A percentile compares a stretch with the other conserved stretches of the same genome.
These are phyloP conservation scores for Pseudopithomyces maydicus DNA, from an alignment of 2,329 filamentous ascomycete genomes.

Conservation along the genomic window DNA sequence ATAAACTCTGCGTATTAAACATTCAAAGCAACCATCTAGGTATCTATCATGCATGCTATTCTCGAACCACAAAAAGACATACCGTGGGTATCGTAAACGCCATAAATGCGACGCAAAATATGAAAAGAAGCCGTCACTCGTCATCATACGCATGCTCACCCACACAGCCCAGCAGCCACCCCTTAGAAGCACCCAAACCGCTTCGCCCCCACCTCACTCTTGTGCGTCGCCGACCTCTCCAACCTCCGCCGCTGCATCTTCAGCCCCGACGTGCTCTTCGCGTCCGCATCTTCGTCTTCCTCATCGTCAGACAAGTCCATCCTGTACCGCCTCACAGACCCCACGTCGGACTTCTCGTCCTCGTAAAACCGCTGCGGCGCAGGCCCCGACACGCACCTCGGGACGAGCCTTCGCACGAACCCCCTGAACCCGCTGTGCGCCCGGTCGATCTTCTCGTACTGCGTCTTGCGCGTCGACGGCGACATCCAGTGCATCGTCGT, in stretches of 20 bases:
- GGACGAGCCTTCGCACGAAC: conserved; percentile 35
- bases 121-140: conserved; percentile 18
- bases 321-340: conserved; percentile 45
- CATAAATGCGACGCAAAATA: conserved; percentile 27
- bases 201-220: conserved; percentile 17
- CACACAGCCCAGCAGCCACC: neutral
- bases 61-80: conserved; percentile 17
- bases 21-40: conserved; percentile 20
- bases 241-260: conserved; percentile 18
- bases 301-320: conserved; percentile 28
- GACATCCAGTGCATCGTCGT: conserved; percentile 47
- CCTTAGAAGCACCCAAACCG: conserved; percentile 37
- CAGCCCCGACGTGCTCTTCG: conserved; percentile 22
- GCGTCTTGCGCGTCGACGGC: conserved; percentile 35
- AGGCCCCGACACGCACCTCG: conserved; percentile 39
- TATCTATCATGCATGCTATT: conserved; percentile 21
- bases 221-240: conserved; percentile 13
- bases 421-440: conserved; percentile 45
- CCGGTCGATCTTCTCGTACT: conserved; percentile 45
- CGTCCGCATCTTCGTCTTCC: conserved; percentile 24
- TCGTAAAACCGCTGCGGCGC: conserved; percentile 42
- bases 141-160: conserved; percentile 4
- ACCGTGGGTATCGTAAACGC: conserved; percentile 39
- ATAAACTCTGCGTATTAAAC: neutral
- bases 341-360: conserved; percentile 39